Conservation (phyloP, 192 early-diverging fungal species). For the Linnemannia elongata region DNA sequence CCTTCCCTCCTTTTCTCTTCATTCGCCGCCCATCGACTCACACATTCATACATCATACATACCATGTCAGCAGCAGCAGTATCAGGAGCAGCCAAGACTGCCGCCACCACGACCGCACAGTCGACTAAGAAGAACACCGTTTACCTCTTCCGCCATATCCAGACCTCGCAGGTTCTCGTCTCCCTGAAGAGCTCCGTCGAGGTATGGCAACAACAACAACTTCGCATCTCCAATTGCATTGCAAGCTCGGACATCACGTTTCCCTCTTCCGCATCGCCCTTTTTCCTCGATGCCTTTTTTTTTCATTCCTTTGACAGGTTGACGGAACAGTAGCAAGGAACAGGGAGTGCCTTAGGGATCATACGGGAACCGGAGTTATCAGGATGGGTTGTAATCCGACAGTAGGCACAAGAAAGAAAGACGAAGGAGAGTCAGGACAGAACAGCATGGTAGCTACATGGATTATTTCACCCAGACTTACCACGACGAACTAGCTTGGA, state of each 20-base stretch:
- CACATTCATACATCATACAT: neutral
- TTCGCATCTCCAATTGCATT: conserved; percentile 4
- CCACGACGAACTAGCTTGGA: no score
- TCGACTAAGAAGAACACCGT: conserved; percentile 39
- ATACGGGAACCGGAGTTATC: neutral
- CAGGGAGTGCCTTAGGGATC: no score
- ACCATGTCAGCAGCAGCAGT: conserved; percentile 48
- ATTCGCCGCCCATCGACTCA: neutral
- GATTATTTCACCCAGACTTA: no score
- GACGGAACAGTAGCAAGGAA: no score
- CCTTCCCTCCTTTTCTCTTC: neutral
- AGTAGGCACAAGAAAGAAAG: no score
- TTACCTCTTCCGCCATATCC: conserved; percentile 68
- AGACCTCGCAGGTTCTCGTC: conserved; percentile 66
- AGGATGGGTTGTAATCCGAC: neutral
- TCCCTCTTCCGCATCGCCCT: neutral
- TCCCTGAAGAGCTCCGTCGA: conserved; percentile 62
- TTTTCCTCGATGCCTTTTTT: neutral
- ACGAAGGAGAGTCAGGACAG: no score
- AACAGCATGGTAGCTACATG: no score
- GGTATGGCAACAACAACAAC: conserved; percentile 28
- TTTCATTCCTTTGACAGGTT: neutral
- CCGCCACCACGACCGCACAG: conserved; percentile 16
- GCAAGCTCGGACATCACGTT: neutral
- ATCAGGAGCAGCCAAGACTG: conserved; percentile 41